Conservation (phyloP, 2,329 filamentous ascomycete species). For the Colletotrichum simmondsii region DNA sequence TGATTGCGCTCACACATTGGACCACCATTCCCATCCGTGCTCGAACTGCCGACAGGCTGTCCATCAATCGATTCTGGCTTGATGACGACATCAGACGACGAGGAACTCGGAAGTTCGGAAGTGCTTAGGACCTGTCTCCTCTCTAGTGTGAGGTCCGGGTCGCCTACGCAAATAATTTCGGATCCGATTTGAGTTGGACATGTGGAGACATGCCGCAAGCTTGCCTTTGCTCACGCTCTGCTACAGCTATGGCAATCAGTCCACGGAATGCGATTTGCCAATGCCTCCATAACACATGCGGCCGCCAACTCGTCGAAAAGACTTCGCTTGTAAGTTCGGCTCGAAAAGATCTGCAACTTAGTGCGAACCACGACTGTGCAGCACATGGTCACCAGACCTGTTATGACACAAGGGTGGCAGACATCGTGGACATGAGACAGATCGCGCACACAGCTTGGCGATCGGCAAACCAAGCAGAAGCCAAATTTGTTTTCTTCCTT, state of each 20-base stretch:
- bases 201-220: neutral
- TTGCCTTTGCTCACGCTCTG: neutral
- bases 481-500: neutral
- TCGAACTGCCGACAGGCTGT: neutral
- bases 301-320: neutral
- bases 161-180: neutral
- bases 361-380: constrained; percentile 5
- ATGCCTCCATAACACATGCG: neutral
- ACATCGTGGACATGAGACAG: constrained; percentile 3
- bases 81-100: constrained; percentile 26
- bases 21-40: neutral
- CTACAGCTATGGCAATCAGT: neutral
- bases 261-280: constrained; percentile 4
- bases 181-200: neutral
- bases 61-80: neutral
- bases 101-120: constrained; percentile 14
- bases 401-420: constrained; percentile 18
- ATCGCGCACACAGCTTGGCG: constrained; percentile 26
- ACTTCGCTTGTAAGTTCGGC: constrained; percentile 12
- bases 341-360: neutral
- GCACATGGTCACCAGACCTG: constrained; percentile 21
- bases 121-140: neutral
- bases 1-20: neutral
- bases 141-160: neutral
- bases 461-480: constrained; percentile 9